phyloP scores from a whole-genome alignment of 1,284 basidiomycete species.

The Cutaneotrichosporon cyanovorans region DNA sequence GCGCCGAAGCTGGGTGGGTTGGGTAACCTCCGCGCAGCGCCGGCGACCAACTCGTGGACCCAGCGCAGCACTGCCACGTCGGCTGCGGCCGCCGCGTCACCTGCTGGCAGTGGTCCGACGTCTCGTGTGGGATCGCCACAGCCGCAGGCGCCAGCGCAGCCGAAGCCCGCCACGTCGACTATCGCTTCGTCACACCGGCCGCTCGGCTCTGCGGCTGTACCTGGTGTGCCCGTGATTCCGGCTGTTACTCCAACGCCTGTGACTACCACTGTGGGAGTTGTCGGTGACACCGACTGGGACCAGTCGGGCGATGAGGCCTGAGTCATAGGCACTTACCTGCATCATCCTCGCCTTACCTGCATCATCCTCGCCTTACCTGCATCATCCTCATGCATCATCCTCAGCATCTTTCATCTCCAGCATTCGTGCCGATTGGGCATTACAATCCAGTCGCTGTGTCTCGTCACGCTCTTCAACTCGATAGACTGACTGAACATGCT shows the following conservation, averaged over 20 bases:
- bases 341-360: too few species aligned
- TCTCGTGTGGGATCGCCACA: conserved; percentile 8
- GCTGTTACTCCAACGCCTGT: neutral
- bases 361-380: too few species aligned
- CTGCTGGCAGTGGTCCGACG: conserved; percentile 5
- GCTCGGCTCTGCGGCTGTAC: neutral
- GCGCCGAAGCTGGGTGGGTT: conserved; percentile 22
- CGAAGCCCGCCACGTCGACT: neutral
- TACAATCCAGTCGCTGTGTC: too few species aligned
- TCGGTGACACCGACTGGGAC: conserved; percentile 12
- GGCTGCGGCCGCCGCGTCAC: conserved; percentile 8
- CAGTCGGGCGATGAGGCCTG: conserved; percentile 12
- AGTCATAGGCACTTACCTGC: too few species aligned
- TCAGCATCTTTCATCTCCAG: too few species aligned
- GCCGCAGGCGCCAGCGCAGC: neutral
- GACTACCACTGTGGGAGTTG: neutral
- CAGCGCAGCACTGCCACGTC: neutral
- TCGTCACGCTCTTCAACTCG: too few species aligned
- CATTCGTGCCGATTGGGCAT: too few species aligned
- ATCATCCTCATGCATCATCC: too few species aligned
- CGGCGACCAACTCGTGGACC: neutral
- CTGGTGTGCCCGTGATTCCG: too few species aligned
- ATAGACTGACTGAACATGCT: too few species aligned
- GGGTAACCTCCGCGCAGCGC: conserved; percentile 18
- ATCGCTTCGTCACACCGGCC: neutral